A percentile compares a stretch with the other conserved stretches of the same genome.
phyloP scores from a whole-genome alignment of 129 eudicot species.

The Lactuca sativa region DNA sequence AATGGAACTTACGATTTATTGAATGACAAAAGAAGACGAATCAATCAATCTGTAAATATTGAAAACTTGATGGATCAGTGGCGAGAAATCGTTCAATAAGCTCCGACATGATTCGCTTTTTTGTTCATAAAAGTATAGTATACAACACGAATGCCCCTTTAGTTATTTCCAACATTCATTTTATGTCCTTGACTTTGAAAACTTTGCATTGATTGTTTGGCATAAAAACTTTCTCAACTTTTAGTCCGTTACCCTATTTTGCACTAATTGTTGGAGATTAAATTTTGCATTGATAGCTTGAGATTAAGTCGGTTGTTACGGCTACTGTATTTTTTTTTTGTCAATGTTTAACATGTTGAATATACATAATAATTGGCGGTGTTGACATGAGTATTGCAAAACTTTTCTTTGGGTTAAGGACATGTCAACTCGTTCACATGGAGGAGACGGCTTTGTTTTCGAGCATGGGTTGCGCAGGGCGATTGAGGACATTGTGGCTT shows the following conservation, averaged over 20 bases:
- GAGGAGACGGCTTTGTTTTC: too few species aligned
- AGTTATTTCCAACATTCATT: neutral
- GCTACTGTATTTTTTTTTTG: too few species aligned
- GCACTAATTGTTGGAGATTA: too few species aligned
- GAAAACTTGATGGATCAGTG: constrained; percentile 14
- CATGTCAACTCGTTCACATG: too few species aligned
- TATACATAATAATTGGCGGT: too few species aligned
- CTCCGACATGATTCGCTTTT: constrained; percentile 20
- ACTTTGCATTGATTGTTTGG: neutral
- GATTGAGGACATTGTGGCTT: too few species aligned
- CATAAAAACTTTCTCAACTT: neutral
- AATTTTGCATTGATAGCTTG: too few species aligned
- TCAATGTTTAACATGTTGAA: neutral
- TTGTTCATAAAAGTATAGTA: constrained; percentile 21
- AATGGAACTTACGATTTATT: constrained; percentile 13
- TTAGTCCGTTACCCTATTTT: neutral
- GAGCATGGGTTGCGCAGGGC: too few species aligned
- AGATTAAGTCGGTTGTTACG: neutral
- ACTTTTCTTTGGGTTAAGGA: too few species aligned
- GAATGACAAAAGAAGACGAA: constrained; percentile 21
- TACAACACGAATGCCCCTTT: constrained; percentile 24
- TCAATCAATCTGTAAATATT: constrained; percentile 21
- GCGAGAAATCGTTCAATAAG: constrained; percentile 19
- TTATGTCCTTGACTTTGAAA: neutral
- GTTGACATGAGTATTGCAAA: too few species aligned